Evolutionary conservation across 2,329 filamentous ascomycete genomes (phyloP), one percentile per base, ranked within the genome.

Genomic region (Elsinoe fawcettii): DNA sequence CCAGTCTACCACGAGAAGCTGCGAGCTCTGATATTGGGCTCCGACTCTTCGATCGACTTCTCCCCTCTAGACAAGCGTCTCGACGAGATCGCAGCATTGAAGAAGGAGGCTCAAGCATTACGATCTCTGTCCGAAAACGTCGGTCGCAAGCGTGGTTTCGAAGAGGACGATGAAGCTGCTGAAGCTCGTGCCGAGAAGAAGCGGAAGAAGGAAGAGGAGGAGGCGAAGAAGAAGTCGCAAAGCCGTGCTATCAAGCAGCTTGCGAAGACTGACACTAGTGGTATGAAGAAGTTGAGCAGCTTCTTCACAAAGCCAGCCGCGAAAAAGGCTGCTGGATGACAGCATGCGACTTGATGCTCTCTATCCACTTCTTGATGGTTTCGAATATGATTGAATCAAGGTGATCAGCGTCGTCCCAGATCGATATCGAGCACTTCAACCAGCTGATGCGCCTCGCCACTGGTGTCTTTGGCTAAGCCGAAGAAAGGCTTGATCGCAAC

Each of bases 231-330:
- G 72, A 91, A 95, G 74, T 82, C 81, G 2, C 81, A 88, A 73
- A 93, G 87, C 61, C 79, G 84, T 25, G 91, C 83, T 0, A 83
- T 96, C 1, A 85, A 84, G 68, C 81, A 91, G 49, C 70, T 99
- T 66, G 87, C 87, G 70, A 99, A 97, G 74, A 92, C 91, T 49
- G 88, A 97, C 72, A 91, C 87, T 0, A 82, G 74, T 20, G 93
- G 93, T 1, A 99, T 99, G 93, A 93, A 88, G 80, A 99, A 97
- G 77, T 81, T 99, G 81, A 96, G 88, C 68, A 82, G 85, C 60
- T 99, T 99, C 74, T 99, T 99, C 71, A 83, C 83, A 60, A 95
- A 92, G 74, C 74, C 73, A 55, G 61, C 65, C 7, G 60, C 56
- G 25, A 72, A 71, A 39, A 58, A 58, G 44, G 22, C 46, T 12